phyloP scores from a whole-genome alignment of 768 basidiomycete species.

The Tylopilus balloui region DNA sequence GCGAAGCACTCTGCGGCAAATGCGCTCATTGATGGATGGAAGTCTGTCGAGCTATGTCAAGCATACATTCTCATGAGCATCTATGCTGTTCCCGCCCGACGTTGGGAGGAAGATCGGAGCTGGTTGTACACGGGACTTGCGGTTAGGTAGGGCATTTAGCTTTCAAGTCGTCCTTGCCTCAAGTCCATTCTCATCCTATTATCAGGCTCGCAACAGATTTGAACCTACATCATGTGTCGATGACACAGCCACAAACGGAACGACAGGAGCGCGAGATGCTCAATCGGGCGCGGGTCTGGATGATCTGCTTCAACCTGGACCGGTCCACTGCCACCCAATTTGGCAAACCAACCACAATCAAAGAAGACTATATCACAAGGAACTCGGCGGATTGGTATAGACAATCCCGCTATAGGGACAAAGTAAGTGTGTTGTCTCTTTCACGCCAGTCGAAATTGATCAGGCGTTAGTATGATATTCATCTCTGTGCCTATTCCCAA shows the following conservation, averaged over 20 bases:
- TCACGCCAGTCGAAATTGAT: background rate
- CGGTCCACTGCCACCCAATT: constrained; percentile 84
- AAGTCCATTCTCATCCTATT: background rate
- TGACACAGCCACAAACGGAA: constrained; percentile 61
- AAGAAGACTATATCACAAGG: constrained; percentile 77
- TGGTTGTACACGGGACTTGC: constrained; percentile 89
- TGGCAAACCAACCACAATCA: constrained; percentile 85
- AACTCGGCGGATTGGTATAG: constrained; percentile 74
- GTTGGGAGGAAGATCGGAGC: constrained; percentile 88
- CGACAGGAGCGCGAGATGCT: constrained; percentile 76
- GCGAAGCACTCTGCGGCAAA: constrained; percentile 79
- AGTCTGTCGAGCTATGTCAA: constrained; percentile 84
- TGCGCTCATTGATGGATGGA: constrained; percentile 76
- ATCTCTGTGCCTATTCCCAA: constrained; percentile 68
- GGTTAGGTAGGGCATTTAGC: constrained; percentile 47
- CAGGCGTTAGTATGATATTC: constrained; percentile 58
- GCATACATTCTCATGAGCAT: constrained; percentile 87
- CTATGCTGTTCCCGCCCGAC: constrained; percentile 71
- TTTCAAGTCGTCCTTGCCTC: background rate
- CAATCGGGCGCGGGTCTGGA: constrained; percentile 84
- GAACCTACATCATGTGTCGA: constrained; percentile 70
- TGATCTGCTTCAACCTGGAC: constrained; percentile 87
- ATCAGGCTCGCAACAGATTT: constrained; percentile 81
- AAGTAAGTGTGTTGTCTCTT: constrained; percentile 33
- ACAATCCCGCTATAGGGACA: constrained; percentile 56